Evolutionary conservation across 2,329 filamentous ascomycete genomes (phyloP).

Genomic region (Ceratocystis cacaofunesta): DNA sequence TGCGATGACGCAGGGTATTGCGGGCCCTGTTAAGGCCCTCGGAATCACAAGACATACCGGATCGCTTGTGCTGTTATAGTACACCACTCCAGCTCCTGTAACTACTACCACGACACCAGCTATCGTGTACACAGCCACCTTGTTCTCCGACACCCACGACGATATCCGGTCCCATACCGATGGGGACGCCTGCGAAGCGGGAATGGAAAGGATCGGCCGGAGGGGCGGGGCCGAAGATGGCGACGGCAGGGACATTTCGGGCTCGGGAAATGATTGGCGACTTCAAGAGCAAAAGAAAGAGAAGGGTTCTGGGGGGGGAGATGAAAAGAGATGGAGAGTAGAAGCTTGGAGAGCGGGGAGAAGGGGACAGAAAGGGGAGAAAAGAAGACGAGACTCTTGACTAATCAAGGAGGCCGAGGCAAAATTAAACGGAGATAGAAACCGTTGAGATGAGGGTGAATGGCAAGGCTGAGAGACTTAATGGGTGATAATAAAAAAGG

Average conservation of each 20-base stretch:
- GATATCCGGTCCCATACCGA: slow-evolving; percentile 82
- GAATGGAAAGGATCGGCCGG: slow-evolving; percentile 16
- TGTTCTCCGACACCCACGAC: slow-evolving; percentile 88
- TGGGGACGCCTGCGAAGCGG: slow-evolving; percentile 13
- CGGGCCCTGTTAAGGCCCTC: too few relatives aligned
- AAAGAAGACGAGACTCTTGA: neutral
- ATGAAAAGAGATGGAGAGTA: neutral
- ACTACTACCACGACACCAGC: slow-evolving; percentile 87
- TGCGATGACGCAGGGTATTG: too few relatives aligned
- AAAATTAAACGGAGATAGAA: neutral
- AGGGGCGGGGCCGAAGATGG: slow-evolving; percentile 14
- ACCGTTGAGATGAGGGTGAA: neutral
- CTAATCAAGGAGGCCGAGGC: neutral
- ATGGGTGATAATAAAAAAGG: neutral
- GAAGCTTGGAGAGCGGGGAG: neutral
- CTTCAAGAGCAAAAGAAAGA: neutral
- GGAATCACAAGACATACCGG: slow-evolving; percentile 31
- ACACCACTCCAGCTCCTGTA: slow-evolving; percentile 79
- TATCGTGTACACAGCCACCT: slow-evolving; percentile 88
- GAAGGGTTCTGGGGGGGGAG: neutral
- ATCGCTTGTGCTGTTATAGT: slow-evolving; percentile 56
- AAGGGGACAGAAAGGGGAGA: neutral
- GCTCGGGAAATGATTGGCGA: neutral
- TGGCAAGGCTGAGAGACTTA: neutral
- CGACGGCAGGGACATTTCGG: slow-evolving; percentile 16